Conservation (phyloP, 2,329 filamentous ascomycete genomes). For the Fusarium sp. region DNA sequence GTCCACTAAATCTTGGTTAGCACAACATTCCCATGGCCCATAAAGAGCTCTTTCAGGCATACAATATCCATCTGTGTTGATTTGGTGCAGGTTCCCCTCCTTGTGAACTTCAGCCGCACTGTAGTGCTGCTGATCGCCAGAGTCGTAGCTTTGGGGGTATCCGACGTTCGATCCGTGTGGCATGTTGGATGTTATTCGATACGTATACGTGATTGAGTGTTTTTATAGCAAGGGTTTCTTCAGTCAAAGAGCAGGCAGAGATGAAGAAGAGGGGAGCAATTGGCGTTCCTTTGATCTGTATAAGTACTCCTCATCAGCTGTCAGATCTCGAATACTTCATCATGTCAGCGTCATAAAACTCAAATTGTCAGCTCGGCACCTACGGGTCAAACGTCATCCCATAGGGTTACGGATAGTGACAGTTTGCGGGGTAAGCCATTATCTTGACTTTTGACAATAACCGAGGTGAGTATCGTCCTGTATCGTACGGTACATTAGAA, state of each 20-base stretch:
- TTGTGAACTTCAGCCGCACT: constrained; percentile 11
- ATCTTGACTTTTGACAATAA: not conserved
- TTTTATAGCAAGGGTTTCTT: not conserved
- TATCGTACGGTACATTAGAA: not conserved
- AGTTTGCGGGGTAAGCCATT: not conserved
- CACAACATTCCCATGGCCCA: fast-evolving
- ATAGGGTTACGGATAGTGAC: not conserved
- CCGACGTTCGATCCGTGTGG: constrained; percentile 23
- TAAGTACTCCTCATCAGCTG: not conserved
- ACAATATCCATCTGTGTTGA: constrained; percentile 29
- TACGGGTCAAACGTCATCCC: constrained; percentile 15
- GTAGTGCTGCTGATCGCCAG: constrained; percentile 26
- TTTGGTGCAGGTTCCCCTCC: constrained; percentile 5
- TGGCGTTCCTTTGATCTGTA: not conserved
- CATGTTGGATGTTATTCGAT: not conserved
- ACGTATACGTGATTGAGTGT: not conserved
- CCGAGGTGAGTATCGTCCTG: not conserved
- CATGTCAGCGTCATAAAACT: constrained; percentile 28
- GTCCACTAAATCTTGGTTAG: not conserved
- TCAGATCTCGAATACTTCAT: not conserved
- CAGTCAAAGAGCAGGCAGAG: not conserved
- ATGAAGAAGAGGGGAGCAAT: not conserved
- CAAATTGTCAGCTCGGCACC: not conserved
- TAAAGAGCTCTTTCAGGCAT: not conserved
- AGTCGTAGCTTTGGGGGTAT: constrained; percentile 20